Conservation (phyloP, 805 yeast genomes). For the Teunomyces tritomae region DNA sequence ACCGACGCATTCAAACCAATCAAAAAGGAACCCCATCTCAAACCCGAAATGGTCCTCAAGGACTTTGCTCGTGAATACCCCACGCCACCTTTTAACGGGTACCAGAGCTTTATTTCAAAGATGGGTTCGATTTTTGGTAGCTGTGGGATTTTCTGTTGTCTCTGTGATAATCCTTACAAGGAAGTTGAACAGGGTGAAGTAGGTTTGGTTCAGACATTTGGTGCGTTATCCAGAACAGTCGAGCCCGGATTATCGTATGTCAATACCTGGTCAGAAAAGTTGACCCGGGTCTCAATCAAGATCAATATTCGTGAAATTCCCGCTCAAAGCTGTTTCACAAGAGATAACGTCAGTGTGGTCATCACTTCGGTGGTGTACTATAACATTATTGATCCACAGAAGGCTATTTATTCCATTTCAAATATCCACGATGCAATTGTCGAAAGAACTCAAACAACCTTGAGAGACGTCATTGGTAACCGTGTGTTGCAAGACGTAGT, state of each 20-base stretch:
- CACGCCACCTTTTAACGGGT: slow-evolving; percentile 38
- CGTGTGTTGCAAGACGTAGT: slow-evolving; percentile 67
- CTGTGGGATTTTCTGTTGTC: slow-evolving; percentile 55
- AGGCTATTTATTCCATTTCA: slow-evolving; percentile 57
- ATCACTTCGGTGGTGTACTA: slow-evolving; percentile 66
- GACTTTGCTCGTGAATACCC: slow-evolving; percentile 41
- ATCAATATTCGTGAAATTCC: slow-evolving; percentile 63
- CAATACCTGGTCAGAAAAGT: slow-evolving; percentile 60
- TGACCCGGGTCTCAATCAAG: slow-evolving; percentile 51
- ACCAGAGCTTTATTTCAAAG: slow-evolving; percentile 38
- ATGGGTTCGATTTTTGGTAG: slow-evolving; percentile 51
- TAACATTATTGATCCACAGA: slow-evolving; percentile 65
- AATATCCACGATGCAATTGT: slow-evolving; percentile 54
- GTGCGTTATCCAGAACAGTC: slow-evolving; percentile 59
- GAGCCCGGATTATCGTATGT: slow-evolving; percentile 69
- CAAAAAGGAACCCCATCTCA: slow-evolving; percentile 20
- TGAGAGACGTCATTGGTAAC: slow-evolving; percentile 69
- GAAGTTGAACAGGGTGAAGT: slow-evolving; percentile 65
- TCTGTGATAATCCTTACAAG: slow-evolving; percentile 59
- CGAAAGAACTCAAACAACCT: slow-evolving; percentile 70
- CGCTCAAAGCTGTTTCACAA: slow-evolving; percentile 66
- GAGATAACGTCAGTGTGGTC: slow-evolving; percentile 62
- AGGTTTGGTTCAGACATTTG: slow-evolving; percentile 65
- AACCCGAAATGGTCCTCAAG: slow-evolving; percentile 41
- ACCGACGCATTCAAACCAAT: slow-evolving; percentile 1